A percentile compares a stretch with the other conserved stretches of the same genome.
Conservation (phyloP, 1,284 basidiomycete genomes). For the Cryptococcus sp. region DNA sequence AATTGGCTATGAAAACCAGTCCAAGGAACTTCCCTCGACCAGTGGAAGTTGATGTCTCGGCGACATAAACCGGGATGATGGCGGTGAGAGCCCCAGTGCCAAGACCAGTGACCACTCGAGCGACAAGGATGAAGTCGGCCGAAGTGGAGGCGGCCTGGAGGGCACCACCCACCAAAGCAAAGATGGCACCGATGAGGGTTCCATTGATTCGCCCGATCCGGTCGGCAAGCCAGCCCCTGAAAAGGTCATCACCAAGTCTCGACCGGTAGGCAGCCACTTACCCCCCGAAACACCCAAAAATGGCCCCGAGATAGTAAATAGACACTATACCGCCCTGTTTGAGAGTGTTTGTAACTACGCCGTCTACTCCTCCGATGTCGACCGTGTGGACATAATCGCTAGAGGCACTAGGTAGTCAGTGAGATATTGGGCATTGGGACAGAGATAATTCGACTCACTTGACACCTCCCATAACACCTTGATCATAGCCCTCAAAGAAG, state of each 20-base stretch:
- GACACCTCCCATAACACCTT: conserved; percentile 55
- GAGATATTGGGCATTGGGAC: too few species aligned
- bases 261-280: conserved; percentile 1
- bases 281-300: conserved; percentile 55
- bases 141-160: conserved; percentile 56
- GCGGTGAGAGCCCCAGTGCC: conserved; percentile 56
- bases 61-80: conserved; percentile 56
- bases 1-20: conserved; percentile 47
- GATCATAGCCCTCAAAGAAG: conserved; percentile 52
- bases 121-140: conserved; percentile 55
- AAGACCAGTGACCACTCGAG: conserved; percentile 55
- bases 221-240: conserved; percentile 44
- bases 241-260: background rate
- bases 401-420: conserved; percentile 43
- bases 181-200: conserved; percentile 7
- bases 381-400: conserved; percentile 48
- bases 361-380: conserved; percentile 37
- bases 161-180: conserved; percentile 49
- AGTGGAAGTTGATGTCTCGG: conserved; percentile 23
- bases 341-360: conserved; percentile 54
- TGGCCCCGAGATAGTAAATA: conserved; percentile 48
- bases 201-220: conserved; percentile 44
- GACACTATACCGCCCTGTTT: conserved; percentile 54
- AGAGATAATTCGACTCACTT: background rate
- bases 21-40: conserved; percentile 22